phyloP scores from a whole-genome alignment of 768 basidiomycete genomes.

The Kwoniella heveanensis region DNA sequence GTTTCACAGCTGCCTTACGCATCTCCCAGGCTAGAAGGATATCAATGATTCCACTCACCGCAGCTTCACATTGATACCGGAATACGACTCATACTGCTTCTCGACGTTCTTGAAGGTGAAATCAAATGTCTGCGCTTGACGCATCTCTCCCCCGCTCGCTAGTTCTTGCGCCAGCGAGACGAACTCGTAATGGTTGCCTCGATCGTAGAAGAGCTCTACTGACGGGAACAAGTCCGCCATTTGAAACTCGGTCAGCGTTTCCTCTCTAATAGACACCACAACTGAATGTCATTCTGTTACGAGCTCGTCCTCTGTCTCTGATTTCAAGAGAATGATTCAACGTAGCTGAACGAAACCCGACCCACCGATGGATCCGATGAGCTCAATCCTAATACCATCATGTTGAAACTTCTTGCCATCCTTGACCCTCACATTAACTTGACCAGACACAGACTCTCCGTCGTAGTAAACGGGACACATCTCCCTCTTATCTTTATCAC shows the following conservation, averaged over 20 bases:
- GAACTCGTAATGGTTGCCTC: conserved; percentile 98
- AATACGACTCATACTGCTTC: conserved; percentile 97
- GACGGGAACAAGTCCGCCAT: not conserved
- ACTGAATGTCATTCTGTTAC: too few species aligned
- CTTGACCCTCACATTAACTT: conserved; percentile 83
- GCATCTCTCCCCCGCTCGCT: conserved; percentile 93
- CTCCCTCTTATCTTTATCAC: conserved; percentile 79
- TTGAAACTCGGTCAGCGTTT: not conserved
- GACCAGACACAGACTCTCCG: conserved; percentile 85
- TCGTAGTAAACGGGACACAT: conserved; percentile 92
- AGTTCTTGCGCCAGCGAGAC: conserved; percentile 92
- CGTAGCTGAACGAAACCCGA: not conserved
- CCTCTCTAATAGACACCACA: too few species aligned
- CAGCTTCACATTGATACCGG: conserved; percentile 97
- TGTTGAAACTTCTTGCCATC: conserved; percentile 94
- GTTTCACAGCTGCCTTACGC: too few species aligned
- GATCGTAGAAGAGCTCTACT: conserved; percentile 85
- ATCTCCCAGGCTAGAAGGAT: too few species aligned
- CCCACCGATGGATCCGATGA: conserved; percentile 91
- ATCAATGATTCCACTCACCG: conserved; percentile 70
- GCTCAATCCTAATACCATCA: conserved; percentile 97
- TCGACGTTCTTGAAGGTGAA: conserved; percentile 99
- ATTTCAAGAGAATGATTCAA: too few species aligned
- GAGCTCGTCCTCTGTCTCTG: too few species aligned
- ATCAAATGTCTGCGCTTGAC: conserved; percentile 92